These are phyloP conservation scores for Crithidia bombi DNA, from an alignment of 208 protist genomes.

Conservation along the genomic window DNA sequence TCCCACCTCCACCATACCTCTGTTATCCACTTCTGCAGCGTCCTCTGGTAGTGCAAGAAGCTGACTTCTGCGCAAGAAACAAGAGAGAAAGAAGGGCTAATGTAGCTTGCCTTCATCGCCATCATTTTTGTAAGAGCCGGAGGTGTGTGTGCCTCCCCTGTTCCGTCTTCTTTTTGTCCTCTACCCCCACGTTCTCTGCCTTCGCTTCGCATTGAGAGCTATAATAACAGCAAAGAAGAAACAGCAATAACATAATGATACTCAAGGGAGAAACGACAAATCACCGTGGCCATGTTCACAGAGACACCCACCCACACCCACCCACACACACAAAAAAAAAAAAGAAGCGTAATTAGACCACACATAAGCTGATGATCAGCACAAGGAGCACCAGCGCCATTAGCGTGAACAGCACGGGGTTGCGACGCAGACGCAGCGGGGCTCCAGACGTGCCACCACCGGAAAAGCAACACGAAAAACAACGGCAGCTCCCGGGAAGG, in stretches of 20 bases:
- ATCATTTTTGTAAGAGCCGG: too few relatives aligned
- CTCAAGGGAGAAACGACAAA: constrained; percentile 8
- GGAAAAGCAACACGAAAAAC: constrained; percentile 28
- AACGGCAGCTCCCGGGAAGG: constrained; percentile 22
- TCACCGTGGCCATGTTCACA: too few relatives aligned
- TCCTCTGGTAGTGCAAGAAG: too few relatives aligned
- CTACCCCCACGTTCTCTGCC: too few relatives aligned
- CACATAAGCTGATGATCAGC: constrained; percentile 13
- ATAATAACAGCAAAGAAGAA: not conserved
- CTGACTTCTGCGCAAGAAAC: not conserved
- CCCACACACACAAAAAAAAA: not conserved
- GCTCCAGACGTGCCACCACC: constrained; percentile 13
- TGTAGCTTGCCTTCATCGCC: too few relatives aligned
- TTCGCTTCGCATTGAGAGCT: too few relatives aligned
- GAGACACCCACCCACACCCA: too few relatives aligned
- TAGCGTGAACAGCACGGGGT: constrained; percentile 9
- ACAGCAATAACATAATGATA: not conserved
- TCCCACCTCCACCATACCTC: too few relatives aligned
- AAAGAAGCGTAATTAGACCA: not conserved
- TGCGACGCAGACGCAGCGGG: constrained; percentile 17
- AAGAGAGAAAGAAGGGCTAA: not conserved
- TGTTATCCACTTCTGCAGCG: too few relatives aligned
- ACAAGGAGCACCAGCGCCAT: constrained; percentile 18
- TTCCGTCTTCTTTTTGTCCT: too few relatives aligned
- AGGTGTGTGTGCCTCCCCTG: too few relatives aligned